phyloP scores from a whole-genome alignment of 2,329 filamentous ascomycete genomes.

The Sclerotinia subarctica region DNA sequence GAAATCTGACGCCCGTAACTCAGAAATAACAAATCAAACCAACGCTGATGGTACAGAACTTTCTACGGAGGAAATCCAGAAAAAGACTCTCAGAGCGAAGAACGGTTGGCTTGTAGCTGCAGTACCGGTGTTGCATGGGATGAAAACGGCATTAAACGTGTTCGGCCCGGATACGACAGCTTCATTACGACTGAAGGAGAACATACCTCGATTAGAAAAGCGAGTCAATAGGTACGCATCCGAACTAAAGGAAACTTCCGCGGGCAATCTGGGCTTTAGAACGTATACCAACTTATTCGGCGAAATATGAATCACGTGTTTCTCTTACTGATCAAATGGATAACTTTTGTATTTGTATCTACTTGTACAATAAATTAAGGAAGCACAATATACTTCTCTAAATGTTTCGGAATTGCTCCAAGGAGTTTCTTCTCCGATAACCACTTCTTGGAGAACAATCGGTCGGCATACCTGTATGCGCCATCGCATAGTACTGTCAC shows the following conservation, averaged over 20 bases:
- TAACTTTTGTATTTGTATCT: slow-evolving; percentile 19
- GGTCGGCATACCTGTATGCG: slow-evolving; percentile 94
- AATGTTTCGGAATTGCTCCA: slow-evolving; percentile 73
- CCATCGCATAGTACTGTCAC: slow-evolving; percentile 94
- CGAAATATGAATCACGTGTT: slow-evolving; percentile 1
- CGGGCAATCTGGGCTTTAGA: slow-evolving; percentile 2
- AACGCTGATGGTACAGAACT: not conserved
- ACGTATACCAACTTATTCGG: slow-evolving; percentile 23
- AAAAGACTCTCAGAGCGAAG: not conserved
- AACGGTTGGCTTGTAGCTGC: slow-evolving; percentile 36
- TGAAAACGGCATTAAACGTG: slow-evolving; percentile 41
- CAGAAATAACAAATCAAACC: not conserved
- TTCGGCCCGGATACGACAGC: slow-evolving; percentile 14
- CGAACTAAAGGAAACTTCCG: slow-evolving; percentile 3
- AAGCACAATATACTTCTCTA: slow-evolving; percentile 93
- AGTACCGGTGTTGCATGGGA: slow-evolving; percentile 42
- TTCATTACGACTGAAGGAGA: slow-evolving; percentile 25
- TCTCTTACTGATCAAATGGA: slow-evolving; percentile 4
- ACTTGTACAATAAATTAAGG: slow-evolving; percentile 49
- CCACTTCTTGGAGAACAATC: slow-evolving; percentile 91
- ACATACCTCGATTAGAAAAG: not conserved
- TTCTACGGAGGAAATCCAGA: not conserved
- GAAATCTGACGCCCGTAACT: not conserved
- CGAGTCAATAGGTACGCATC: slow-evolving; percentile 9
- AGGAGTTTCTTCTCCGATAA: slow-evolving; percentile 80